Evolutionary conservation across 2,329 filamentous ascomycete genomes (phyloP).

Genomic region (Scorias spongiosa): DNA sequence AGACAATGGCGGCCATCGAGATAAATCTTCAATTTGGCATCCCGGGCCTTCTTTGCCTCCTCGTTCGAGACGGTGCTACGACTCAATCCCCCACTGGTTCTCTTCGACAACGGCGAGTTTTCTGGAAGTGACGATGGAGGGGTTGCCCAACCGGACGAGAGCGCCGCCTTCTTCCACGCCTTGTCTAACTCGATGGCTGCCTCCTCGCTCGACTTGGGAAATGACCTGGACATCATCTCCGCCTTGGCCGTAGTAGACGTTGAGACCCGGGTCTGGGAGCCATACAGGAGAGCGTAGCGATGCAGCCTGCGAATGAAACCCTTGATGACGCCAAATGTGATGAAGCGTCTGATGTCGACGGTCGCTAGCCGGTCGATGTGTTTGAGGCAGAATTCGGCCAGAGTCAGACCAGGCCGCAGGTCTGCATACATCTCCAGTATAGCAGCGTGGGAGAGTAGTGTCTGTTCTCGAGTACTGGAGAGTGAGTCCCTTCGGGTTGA

Average conservation of each 20-base stretch:
- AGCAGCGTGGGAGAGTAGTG: slow-evolving; percentile 11
- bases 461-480: slow-evolving; percentile 2
- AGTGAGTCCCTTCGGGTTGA: slow-evolving; percentile 1
- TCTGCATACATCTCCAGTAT: slow-evolving; percentile 73
- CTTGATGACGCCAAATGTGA: slow-evolving; percentile 94
- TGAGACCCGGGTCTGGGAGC: slow-evolving; percentile 4
- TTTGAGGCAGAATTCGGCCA: slow-evolving; percentile 72
- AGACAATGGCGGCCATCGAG: slow-evolving; percentile 62
- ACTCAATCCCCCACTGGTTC: slow-evolving; percentile 20
- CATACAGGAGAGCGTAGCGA: slow-evolving; percentile 59
- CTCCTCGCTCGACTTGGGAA: slow-evolving; percentile 7
- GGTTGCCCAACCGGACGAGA: slow-evolving; percentile 15
- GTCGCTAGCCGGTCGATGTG: slow-evolving; percentile 57
- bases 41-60: slow-evolving; percentile 16
- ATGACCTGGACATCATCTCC: slow-evolving; percentile 3
- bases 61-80: slow-evolving; percentile 6
- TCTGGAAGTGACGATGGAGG: slow-evolving; percentile 11
- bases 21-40: slow-evolving; percentile 45
- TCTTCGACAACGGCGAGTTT: slow-evolving; percentile 12
- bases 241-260: slow-evolving; percentile 6
- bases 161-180: slow-evolving; percentile 20
- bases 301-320: slow-evolving; percentile 85
- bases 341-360: slow-evolving; percentile 78
- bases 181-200: slow-evolving; percentile 13
- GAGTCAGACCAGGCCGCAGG: slow-evolving; percentile 68